Evolutionary conservation across 768 basidiomycete genomes (phyloP).

Genomic region (Chiua virens): DNA sequence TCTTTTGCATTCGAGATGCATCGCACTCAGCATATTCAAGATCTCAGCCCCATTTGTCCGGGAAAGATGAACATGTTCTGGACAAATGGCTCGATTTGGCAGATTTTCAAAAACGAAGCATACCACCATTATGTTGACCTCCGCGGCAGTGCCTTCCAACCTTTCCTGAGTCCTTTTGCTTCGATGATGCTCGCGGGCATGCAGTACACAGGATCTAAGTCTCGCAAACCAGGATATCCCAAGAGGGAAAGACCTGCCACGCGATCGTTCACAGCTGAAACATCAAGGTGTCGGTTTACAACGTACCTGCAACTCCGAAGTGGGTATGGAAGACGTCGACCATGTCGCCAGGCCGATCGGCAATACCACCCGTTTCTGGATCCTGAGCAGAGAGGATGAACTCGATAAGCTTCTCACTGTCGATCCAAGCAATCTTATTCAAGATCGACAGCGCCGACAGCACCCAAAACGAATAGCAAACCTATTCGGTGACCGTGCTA

Average conservation of each 20-base stretch:
- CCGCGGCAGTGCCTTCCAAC: slow-evolving; percentile 33
- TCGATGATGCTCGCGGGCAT: slow-evolving; percentile 85
- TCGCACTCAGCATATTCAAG: slow-evolving; percentile 8
- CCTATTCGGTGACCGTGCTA: slow-evolving; percentile 6
- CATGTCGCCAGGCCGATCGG: slow-evolving; percentile 91
- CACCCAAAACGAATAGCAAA: slow-evolving; percentile 98
- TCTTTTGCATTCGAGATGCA: slow-evolving; percentile 6
- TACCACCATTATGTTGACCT: slow-evolving; percentile 17
- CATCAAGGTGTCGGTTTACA: not conserved
- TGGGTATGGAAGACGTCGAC: slow-evolving; percentile 96
- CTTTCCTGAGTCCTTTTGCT: slow-evolving; percentile 63
- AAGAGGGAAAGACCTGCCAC: slow-evolving; percentile 75
- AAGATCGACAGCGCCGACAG: slow-evolving; percentile 86
- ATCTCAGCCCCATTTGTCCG: not conserved
- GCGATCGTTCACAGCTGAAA: not conserved
- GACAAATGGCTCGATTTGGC: slow-evolving; percentile 6
- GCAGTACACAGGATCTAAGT: slow-evolving; percentile 94
- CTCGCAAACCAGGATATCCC: slow-evolving; percentile 80
- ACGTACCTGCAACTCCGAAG: slow-evolving; percentile 84
- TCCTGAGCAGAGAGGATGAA: slow-evolving; percentile 95
- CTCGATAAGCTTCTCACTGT: slow-evolving; percentile 66
- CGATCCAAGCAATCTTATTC: slow-evolving; percentile 83
- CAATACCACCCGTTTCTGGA: slow-evolving; percentile 86
- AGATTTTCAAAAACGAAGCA: slow-evolving; percentile 1
- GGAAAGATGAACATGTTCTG: not conserved